These are phyloP conservation scores for Uronychia binucleata DNA, from an alignment of 73 alveolate species.

Conservation along the genomic window DNA sequence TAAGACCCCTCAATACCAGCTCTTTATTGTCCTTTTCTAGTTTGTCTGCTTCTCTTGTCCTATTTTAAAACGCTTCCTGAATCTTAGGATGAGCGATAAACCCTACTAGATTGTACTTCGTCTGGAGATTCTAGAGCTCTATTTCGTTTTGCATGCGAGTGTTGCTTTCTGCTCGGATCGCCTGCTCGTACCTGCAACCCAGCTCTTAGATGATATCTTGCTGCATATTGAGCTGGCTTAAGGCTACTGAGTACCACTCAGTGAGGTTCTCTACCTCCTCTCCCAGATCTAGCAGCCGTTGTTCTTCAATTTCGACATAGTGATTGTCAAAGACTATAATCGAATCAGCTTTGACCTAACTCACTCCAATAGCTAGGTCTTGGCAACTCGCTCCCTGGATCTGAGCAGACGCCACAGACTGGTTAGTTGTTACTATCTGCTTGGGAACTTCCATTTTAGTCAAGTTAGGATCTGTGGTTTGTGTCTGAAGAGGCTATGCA, in stretches of 20 bases:
- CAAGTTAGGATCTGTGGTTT: too few relatives aligned
- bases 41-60: background rate
- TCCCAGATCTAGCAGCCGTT: background rate
- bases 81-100: background rate
- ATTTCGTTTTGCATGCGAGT: background rate
- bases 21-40: background rate
- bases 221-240: background rate
- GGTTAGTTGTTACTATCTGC: too few relatives aligned
- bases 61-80: background rate
- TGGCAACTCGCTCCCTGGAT: too few relatives aligned
- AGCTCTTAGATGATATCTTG: background rate
- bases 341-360: too few relatives aligned
- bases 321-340: too few relatives aligned
- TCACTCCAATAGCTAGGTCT: too few relatives aligned
- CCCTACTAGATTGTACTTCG: background rate
- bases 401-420: too few relatives aligned
- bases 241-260: background rate
- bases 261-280: background rate
- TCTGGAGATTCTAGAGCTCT: background rate
- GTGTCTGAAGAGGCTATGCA: too few relatives aligned
- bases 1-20: background rate
- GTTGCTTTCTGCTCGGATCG: background rate
- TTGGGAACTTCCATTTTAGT: too few relatives aligned
- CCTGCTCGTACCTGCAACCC: background rate
- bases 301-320: too few relatives aligned